Evolutionary conservation across 1,139 yeast genomes (phyloP).

Genomic region (Taphrina populina): DNA sequence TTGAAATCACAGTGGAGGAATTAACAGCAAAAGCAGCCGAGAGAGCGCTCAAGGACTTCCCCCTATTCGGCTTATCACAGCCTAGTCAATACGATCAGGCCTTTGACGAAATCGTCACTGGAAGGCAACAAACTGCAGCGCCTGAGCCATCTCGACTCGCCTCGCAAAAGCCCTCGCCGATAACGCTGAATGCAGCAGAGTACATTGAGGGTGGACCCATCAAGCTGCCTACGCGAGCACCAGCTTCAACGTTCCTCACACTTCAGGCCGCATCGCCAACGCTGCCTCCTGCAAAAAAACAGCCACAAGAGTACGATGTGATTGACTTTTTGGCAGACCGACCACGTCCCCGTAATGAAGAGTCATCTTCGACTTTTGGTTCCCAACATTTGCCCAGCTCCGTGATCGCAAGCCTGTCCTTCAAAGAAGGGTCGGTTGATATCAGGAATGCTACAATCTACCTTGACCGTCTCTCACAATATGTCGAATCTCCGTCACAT

Average conservation of each 20-base stretch:
- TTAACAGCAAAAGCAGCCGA: slow-evolving; percentile 33
- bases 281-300: not conserved
- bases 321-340: slow-evolving; percentile 16
- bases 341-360: not conserved
- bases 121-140: not conserved
- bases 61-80: slow-evolving; percentile 26
- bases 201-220: slow-evolving; percentile 19
- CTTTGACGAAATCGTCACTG: slow-evolving; percentile 23
- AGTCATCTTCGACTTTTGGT: not conserved
- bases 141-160: slow-evolving; percentile 1
- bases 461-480: slow-evolving; percentile 28
- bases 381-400: not conserved
- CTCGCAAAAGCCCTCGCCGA: not conserved
- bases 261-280: slow-evolving; percentile 17
- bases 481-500: slow-evolving; percentile 27
- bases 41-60: slow-evolving; percentile 27
- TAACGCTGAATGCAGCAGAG: slow-evolving; percentile 11
- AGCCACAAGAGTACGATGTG: not conserved
- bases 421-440: slow-evolving; percentile 21
- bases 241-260: slow-evolving; percentile 7
- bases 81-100: slow-evolving; percentile 4
- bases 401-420: slow-evolving; percentile 24
- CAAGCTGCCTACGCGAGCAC: slow-evolving; percentile 10
- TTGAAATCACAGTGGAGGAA: slow-evolving; percentile 23
- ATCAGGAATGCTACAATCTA: slow-evolving; percentile 9